Evolutionary conservation across 1,284 basidiomycete genomes (phyloP), one percentile per base, ranked within the genome.

Genomic region (Trametes polyzona): DNA sequence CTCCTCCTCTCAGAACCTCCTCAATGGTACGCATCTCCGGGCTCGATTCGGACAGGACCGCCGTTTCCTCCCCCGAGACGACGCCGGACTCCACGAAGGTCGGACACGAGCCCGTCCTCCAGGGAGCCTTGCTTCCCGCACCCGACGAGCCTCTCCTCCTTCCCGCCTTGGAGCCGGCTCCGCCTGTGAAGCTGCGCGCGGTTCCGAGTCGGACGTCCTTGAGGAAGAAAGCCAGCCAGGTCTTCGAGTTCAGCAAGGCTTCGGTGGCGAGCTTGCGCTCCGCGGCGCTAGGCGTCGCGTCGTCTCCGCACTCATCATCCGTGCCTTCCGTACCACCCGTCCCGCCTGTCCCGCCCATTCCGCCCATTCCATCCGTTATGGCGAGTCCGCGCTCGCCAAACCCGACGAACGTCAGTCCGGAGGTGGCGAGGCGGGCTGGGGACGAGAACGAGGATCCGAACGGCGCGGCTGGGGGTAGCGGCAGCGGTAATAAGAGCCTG

Each of bases 181-280:
- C 52, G 4, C 51, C 42, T 12, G 16, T 47, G 14, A 55, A 49
- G 39, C 37, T 56, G 17, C 53, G 56, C n/a, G 23, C 55, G 23
- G 24, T 33, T n/a, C 37, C 58, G 33, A 63, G 58, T 46, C 51
- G 56, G 27, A 55, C 55, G 43, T 57, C 58, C 10, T 51, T 63
- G 11, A 41, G 54, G 50, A 60, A 63, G 58, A 63, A 63, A 47
- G 61, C 61, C 35, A 63, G 61, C 40, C 61, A 63, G 52, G 55
- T 63, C 17, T 63, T 63, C 40, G 58, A 55, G 47, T 48, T 63
- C 24, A 52, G 58, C 37, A 57, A 47, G 42, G 58, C 58, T 26
- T 59, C 57, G 3, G 52, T 60, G 23, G 61, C 61, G 19, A 60
- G 47, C 44, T 44, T 63, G 10, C 59, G 59, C 26, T 52, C 61